Conservation (phyloP, 2,329 filamentous ascomycete species). For the Aspergillus pseudoviridinutans region DNA sequence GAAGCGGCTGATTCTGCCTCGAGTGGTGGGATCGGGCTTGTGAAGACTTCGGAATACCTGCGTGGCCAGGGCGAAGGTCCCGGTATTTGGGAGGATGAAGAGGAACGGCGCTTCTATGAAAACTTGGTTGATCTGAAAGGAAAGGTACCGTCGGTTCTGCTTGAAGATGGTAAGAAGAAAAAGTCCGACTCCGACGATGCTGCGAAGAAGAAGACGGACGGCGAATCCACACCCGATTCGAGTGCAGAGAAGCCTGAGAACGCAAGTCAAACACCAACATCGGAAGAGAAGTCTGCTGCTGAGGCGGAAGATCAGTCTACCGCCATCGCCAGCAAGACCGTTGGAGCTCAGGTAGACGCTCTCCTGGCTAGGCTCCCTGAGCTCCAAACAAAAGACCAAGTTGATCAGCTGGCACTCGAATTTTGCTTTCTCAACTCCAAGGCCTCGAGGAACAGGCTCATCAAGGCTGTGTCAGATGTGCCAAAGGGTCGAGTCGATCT, state of each 20-base stretch:
- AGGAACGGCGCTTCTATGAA: constrained; percentile 96
- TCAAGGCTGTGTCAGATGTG: constrained; percentile 90
- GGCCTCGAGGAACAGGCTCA: constrained; percentile 86
- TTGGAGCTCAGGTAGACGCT: constrained; percentile 93
- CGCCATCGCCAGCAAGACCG: constrained; percentile 95
- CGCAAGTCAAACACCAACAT: constrained; percentile 39
- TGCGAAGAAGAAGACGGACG: constrained; percentile 69
- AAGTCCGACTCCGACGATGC: constrained; percentile 78
- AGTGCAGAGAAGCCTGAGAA: constrained; percentile 42
- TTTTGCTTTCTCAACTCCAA: constrained; percentile 99
- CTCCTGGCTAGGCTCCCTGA: constrained; percentile 85
- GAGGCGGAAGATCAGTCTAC: constrained; percentile 78
- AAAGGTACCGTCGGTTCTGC: constrained; percentile 86
- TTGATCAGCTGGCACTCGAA: constrained; percentile 89
- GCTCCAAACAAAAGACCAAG: constrained; percentile 81
- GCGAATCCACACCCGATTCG: constrained; percentile 34
- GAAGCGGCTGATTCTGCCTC: constrained; percentile 63
- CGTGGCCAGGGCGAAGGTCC: constrained; percentile 84
- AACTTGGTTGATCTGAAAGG: constrained; percentile 93
- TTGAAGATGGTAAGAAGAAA: constrained; percentile 95
- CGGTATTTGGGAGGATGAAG: constrained; percentile 98
- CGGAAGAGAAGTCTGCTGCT: constrained; percentile 47
- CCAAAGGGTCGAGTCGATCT: constrained; percentile 92
- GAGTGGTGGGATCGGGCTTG: constrained; percentile 80
- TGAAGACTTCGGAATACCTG: constrained; percentile 91